Conservation (phyloP, 1,284 basidiomycete genomes). For the Anthracocystis panici-leucophaei region DNA sequence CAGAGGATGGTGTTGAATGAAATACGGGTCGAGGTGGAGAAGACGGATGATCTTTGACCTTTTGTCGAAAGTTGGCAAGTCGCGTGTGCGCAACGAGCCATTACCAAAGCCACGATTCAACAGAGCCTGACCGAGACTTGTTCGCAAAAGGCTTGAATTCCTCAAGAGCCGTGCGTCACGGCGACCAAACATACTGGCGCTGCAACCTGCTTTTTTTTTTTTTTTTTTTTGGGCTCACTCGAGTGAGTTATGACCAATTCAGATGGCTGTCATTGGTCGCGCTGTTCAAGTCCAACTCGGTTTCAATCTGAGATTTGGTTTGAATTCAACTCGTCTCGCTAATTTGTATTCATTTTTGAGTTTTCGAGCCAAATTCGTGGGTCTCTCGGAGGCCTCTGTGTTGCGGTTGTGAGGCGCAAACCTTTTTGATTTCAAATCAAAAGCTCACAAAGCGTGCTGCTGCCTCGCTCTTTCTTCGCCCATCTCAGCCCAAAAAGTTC, state of each 20-base stretch:
- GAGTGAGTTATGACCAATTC: slow-evolving; percentile 47
- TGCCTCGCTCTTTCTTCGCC: slow-evolving; percentile 5
- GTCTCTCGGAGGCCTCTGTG: not conserved
- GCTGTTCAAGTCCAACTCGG: not conserved
- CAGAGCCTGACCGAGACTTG: slow-evolving; percentile 1
- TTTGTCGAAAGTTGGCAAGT: too few species aligned
- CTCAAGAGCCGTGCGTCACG: slow-evolving; percentile 22
- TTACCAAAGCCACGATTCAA: slow-evolving; percentile 15
- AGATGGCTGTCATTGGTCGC: slow-evolving; percentile 47
- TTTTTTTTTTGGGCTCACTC: too few species aligned
- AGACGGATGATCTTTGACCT: not conserved
- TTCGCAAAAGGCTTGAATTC: not conserved
- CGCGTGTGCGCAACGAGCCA: not conserved
- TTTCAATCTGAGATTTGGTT: slow-evolving; percentile 3
- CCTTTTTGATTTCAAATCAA: slow-evolving; percentile 43
- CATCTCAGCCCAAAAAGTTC: slow-evolving; percentile 15
- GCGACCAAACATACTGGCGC: slow-evolving; percentile 8
- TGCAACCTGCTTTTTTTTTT: not conserved
- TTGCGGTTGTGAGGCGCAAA: not conserved
- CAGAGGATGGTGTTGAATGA: slow-evolving; percentile 6
- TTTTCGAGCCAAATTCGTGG: not conserved
- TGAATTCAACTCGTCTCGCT: slow-evolving; percentile 5
- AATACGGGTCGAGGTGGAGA: slow-evolving; percentile 8
- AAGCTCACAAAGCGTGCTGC: slow-evolving; percentile 9
- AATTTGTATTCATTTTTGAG: slow-evolving; percentile 15